Base-by-base conservation (phyloP, 345 rosid genomes). In the Populus deltoides region DNA sequence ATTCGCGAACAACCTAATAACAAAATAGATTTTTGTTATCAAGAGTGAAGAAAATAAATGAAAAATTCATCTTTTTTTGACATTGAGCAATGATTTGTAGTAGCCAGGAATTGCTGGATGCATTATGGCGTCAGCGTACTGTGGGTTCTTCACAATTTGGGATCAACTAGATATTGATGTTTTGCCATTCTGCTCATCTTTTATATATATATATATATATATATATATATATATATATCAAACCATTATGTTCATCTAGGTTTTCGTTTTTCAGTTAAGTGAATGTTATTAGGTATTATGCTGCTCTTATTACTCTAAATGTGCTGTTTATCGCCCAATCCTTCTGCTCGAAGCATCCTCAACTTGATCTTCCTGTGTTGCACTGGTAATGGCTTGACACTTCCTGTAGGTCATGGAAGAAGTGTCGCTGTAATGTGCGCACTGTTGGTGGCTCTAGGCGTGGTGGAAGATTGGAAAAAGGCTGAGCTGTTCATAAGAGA, bases 351-450 rank as follows among this genome's bases (percentile, higher is more conserved):
- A 36, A 33, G n/a, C 31, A 45, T 45, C 36, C 66, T 43, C 43
- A 49, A 20, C 29, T 33, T 22, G 47, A 11, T 16, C 8, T 63
- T 27, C 25, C 8, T 47, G 18, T 49, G 35, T 11, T 16, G 20
- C 5, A 41, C 31, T 13, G 24, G 17, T 39, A 55, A 27, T 61
- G 18, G 27, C 39, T 33, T 63, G 12, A 68, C 75, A 45, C 24
- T 76, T 73, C 18, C 36, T 80, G 15, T 66, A 90, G 96, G 96
- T 82, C 96, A 89, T 78, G 96, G 96, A 77, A 86, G 96, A 83
- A 92, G 96, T 68, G 93, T 89, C 47, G 92, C 92, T 2, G 92
- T 91, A 75, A 76, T 71, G 70, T 91, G 93, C 68, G 96, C 96
- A 6, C 63, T 91, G 51, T 68, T 91, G 38, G 92, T 91, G 85